These are phyloP conservation scores for Plectosphaerella plurivora DNA, from an alignment of 2,329 filamentous ascomycete species.

Conservation along the genomic window DNA sequence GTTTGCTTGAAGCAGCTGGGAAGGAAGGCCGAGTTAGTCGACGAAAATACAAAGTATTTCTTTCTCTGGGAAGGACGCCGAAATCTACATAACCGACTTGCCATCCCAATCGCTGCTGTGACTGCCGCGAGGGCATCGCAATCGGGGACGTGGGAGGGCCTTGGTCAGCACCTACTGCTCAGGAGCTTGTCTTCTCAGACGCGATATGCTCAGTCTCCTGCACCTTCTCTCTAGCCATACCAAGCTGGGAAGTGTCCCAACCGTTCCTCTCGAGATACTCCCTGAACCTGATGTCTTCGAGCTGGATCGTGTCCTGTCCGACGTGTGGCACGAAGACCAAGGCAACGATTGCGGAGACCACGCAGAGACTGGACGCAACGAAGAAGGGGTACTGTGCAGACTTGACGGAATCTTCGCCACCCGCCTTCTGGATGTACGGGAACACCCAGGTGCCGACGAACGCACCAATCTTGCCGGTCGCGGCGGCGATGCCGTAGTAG, in stretches of 20 bases:
- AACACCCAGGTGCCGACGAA: slow-evolving; percentile 86
- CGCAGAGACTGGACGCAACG: slow-evolving; percentile 71
- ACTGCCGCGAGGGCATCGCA: too few species aligned
- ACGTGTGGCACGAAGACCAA: slow-evolving; percentile 71
- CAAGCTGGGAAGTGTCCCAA: slow-evolving; percentile 63
- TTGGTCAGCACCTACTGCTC: too few species aligned
- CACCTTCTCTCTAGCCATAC: slow-evolving; percentile 30
- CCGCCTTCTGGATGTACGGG: slow-evolving; percentile 63
- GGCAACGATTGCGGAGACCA: slow-evolving; percentile 60
- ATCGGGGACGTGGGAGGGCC: too few species aligned
- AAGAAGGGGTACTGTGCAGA: slow-evolving; percentile 85
- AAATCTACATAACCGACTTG: too few species aligned
- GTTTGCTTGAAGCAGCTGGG: too few species aligned
- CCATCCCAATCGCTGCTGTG: too few species aligned
- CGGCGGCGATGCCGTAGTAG: slow-evolving; percentile 69
- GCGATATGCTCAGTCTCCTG: background rate
- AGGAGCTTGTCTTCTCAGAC: background rate
- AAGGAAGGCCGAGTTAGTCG: too few species aligned
- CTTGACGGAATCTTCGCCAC: slow-evolving; percentile 45
- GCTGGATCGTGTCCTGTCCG: slow-evolving; percentile 77
- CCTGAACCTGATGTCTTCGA: slow-evolving; percentile 73
- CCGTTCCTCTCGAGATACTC: slow-evolving; percentile 68
- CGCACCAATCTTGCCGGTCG: slow-evolving; percentile 71
- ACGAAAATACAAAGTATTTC: too few species aligned
- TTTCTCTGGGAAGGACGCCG: too few species aligned